Evolutionary conservation across 208 protist species (phyloP), one percentile per base, ranked within the genome.

Genomic region (Trypanosoma vivax): DNA sequence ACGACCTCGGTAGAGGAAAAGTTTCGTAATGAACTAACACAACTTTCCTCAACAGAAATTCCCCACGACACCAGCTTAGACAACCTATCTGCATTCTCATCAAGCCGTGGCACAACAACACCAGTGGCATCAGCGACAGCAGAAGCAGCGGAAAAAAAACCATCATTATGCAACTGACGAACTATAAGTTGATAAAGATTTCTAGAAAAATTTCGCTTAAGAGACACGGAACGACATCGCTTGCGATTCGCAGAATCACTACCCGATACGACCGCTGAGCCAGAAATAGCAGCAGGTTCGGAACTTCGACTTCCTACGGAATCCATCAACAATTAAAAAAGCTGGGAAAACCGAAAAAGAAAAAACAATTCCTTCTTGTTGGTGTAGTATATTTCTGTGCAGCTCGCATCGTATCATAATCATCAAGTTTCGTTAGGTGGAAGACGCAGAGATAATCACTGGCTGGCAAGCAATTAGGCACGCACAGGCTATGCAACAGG

Each of bases 81-180:
- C 5, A 93, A 57, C 0, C 75, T 64, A 23, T 82, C 56, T 6
- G 69, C 76, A 33, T 76, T 49, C 5, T 58, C 42, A 30, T 90
- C 69, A 11, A 90, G 61, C 23, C 53, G 30, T 4, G 67, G 63
- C 19, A 88, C 76, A 30, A 75, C 60, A 35, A 76, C 58, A n/a
- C 79, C 76, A 0, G 82, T 88, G 4, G 83, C 76, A 23, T 90
- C 79, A 6, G 79, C 82, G 13, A 93, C 81, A 13, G 79, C 67
- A 1, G 79, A 70, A 6, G 86, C 79, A 0, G 86, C 82, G 2
- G 73, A 70, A 2, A 89, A 28, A 48, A 69, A 90, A 10, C 86
- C 86, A 57, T 93, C 86, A 50, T 88, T 70, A 37, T 90, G 80
- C 13, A 93, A 68, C 57, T 93, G 86, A 0, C 76, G 72, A 23